Evolutionary conservation across 2,329 filamentous ascomycete genomes (phyloP).

Genomic region (Alternaria consortialis): DNA sequence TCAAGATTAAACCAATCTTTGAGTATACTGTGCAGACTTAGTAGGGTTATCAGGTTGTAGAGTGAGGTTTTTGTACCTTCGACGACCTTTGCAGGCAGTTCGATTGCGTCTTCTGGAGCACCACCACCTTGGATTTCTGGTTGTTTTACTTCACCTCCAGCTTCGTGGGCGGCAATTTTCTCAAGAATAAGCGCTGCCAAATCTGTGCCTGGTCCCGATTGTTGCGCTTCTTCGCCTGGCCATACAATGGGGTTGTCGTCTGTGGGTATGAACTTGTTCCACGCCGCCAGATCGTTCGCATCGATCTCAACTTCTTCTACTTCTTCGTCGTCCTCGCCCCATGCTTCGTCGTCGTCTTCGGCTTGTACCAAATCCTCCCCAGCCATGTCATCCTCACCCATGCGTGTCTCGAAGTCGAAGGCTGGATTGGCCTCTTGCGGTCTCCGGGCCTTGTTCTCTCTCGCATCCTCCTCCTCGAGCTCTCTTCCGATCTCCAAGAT

Average conservation of each 20-base stretch:
- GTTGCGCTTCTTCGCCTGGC: conserved; percentile 61
- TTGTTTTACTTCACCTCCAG: conserved; percentile 61
- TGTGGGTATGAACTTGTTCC: conserved; percentile 85
- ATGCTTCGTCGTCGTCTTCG: conserved; percentile 66
- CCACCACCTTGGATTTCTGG: conserved; percentile 62
- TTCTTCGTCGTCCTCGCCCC: conserved; percentile 81
- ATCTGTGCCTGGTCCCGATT: conserved; percentile 68
- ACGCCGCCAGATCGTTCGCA: conserved; percentile 86
- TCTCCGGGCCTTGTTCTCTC: conserved; percentile 56
- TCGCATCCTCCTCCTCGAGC: conserved; percentile 81
- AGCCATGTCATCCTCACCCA: conserved; percentile 60
- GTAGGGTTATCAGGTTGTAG: not conserved
- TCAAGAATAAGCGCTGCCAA: conserved; percentile 91
- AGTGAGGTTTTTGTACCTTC: conserved; percentile 59
- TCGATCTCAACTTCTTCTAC: conserved; percentile 79
- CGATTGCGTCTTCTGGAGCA: conserved; percentile 78
- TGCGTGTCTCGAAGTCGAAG: conserved; percentile 82
- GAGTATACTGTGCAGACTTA: conserved; percentile 71
- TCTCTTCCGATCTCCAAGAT: conserved; percentile 92
- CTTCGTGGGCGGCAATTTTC: conserved; percentile 93
- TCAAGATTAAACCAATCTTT: conserved; percentile 89
- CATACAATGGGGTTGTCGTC: conserved; percentile 78
- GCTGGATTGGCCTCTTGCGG: conserved; percentile 64
- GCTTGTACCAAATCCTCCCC: conserved; percentile 61
- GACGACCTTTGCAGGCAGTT: conserved; percentile 88